Conservation (phyloP, 441 rosid species). For the Populus trichocarpa region DNA sequence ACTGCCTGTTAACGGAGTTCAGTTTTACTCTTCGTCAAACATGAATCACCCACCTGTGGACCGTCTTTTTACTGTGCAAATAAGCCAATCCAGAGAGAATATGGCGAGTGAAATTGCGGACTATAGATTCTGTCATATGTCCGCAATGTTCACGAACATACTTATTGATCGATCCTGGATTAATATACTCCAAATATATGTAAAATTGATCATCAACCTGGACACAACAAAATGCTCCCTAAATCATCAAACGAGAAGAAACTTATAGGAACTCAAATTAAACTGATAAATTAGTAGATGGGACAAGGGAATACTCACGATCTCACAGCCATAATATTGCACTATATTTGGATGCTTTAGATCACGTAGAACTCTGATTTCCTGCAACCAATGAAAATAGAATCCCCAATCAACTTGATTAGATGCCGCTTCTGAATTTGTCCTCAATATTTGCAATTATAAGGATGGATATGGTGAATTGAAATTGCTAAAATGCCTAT, state of each 20-base stretch:
- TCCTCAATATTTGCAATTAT: neutral
- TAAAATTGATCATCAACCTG: conserved; percentile 83
- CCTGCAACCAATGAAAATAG: conserved; percentile 40
- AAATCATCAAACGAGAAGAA: conserved; percentile 11
- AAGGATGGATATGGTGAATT: neutral
- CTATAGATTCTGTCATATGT: conserved; percentile 82
- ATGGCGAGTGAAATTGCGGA: conserved; percentile 93
- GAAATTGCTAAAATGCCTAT: conserved; percentile 4
- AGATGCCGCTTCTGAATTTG: neutral
- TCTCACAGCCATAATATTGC: conserved; percentile 91
- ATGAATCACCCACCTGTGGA: conserved; percentile 78
- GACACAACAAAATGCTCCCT: conserved; percentile 9
- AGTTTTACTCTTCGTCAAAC: neutral
- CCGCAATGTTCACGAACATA: conserved; percentile 78
- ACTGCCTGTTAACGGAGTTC: neutral
- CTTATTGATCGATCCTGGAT: conserved; percentile 92
- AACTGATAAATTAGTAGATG: neutral
- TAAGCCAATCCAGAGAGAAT: conserved; percentile 85
- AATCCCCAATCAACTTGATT: neutral
- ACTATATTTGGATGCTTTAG: conserved; percentile 94
- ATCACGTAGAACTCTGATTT: conserved; percentile 75
- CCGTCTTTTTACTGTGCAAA: conserved; percentile 79
- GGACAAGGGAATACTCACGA: conserved; percentile 46
- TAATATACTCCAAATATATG: conserved; percentile 83
- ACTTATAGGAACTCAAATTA: neutral